Conservation (phyloP, 2,329 filamentous ascomycete species). For the Trichoderma harzianum region DNA sequence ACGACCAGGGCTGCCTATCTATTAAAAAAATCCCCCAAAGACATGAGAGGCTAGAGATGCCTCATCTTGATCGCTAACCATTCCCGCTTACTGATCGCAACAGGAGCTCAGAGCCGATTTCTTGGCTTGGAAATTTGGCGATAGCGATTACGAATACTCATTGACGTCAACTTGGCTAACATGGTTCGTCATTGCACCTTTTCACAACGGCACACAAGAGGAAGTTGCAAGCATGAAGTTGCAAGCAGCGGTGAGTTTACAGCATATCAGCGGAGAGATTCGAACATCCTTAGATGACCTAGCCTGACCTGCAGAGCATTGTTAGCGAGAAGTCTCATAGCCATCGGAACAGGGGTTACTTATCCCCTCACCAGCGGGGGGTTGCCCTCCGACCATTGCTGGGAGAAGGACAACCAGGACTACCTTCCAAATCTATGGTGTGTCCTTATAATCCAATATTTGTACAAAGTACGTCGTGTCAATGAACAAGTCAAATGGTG, state of each 20-base stretch:
- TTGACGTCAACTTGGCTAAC: not conserved
- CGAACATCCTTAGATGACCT: not conserved
- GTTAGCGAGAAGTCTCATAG: constrained; percentile 27
- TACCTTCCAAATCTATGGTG: constrained; percentile 36
- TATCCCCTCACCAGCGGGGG: constrained; percentile 48
- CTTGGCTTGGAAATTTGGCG: not conserved
- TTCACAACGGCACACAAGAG: not conserved
- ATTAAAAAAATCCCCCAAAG: not conserved
- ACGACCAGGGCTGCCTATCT: not conserved
- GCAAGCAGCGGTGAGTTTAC: not conserved
- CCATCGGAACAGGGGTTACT: constrained; percentile 34
- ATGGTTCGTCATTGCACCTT: not conserved
- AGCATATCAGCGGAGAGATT: not conserved
- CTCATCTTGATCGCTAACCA: not conserved
- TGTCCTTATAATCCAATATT: constrained; percentile 33
- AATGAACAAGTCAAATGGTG: constrained; percentile 9
- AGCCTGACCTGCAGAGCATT: constrained; percentile 23
- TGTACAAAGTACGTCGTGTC: not conserved
- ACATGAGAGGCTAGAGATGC: not conserved
- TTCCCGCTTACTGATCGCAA: not conserved
- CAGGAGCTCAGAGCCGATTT: not conserved
- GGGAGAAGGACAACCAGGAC: constrained; percentile 50
- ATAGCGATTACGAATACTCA: not conserved
- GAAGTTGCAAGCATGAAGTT: not conserved
- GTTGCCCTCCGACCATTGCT: constrained; percentile 50